Conservation (phyloP, 1,284 basidiomycete species). For the Sanghuangporus weigelae region DNA sequence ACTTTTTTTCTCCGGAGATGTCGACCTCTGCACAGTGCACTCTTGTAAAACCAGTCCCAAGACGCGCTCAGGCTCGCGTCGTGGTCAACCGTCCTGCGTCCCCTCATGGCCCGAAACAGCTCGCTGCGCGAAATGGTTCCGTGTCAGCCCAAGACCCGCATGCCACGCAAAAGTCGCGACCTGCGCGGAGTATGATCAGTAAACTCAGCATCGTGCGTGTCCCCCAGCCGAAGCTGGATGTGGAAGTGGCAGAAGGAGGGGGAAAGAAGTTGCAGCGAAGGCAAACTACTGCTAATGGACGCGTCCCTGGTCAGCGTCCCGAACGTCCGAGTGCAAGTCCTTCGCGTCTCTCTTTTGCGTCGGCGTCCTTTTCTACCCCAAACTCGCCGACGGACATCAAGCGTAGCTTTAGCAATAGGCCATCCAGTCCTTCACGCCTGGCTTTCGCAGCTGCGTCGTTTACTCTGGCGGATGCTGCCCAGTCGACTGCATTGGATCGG, state of each 20-base stretch:
- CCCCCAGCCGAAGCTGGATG: slow-evolving; percentile 27
- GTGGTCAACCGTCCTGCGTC: neutral
- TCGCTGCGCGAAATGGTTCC: slow-evolving; percentile 59
- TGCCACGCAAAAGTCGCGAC: slow-evolving; percentile 51
- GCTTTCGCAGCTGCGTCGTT: slow-evolving; percentile 8
- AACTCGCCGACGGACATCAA: neutral
- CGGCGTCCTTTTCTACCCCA: slow-evolving; percentile 6
- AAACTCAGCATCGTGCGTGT: slow-evolving; percentile 72
- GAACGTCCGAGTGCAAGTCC: neutral
- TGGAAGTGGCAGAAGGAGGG: slow-evolving; percentile 15
- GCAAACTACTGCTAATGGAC: neutral
- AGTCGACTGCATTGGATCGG: neutral
- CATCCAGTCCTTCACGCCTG: slow-evolving; percentile 1
- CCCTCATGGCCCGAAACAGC: slow-evolving; percentile 26
- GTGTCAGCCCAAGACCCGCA: slow-evolving; percentile 61
- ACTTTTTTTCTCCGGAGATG: neutral
- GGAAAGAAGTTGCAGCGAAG: neutral
- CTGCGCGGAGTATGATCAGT: slow-evolving; percentile 51
- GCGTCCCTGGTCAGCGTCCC: neutral
- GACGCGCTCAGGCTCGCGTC: neutral
- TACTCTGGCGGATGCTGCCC: neutral
- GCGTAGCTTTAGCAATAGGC: neutral
- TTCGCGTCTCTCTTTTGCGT: neutral
- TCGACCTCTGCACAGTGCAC: neutral
- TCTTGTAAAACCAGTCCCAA: neutral